Percentiles rank a stretch among this genome's conserved stretches.
These are phyloP conservation scores for Tremella mesenterica DNA, from an alignment of 768 basidiomycete genomes.

Conservation along the genomic window DNA sequence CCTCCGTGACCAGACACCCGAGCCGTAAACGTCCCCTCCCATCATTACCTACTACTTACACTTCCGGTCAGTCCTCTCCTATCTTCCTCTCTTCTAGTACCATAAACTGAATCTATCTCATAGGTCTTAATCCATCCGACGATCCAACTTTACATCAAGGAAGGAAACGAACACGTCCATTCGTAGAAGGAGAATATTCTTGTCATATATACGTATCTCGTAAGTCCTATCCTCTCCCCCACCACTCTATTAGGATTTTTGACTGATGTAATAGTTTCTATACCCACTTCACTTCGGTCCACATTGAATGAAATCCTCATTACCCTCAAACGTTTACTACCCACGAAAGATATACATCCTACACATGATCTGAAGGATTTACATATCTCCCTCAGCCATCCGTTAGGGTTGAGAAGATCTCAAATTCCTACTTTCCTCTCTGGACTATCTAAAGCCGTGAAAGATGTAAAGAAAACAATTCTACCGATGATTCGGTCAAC, in stretches of 20 bases:
- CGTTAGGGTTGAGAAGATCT: conserved; percentile 67
- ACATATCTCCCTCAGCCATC: conserved; percentile 78
- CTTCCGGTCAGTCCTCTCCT: too few species aligned
- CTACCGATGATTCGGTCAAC: background rate
- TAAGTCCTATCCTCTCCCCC: conserved; percentile 8
- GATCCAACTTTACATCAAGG: conserved; percentile 78
- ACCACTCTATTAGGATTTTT: background rate
- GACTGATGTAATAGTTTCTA: conserved; percentile 44
- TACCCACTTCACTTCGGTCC: conserved; percentile 46
- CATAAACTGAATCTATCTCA: too few species aligned
- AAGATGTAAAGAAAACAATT: too few species aligned
- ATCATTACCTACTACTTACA: background rate
- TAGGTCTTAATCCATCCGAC: conserved; percentile 51
- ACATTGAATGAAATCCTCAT: conserved; percentile 50
- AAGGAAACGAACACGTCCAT: conserved; percentile 61
- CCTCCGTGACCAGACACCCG: too few species aligned
- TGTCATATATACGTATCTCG: conserved; percentile 69
- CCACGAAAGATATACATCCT: too few species aligned
- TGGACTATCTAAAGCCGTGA: conserved; percentile 7
- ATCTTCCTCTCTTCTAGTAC: too few species aligned
- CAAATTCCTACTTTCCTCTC: conserved; percentile 48
- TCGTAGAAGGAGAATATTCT: conserved; percentile 78
- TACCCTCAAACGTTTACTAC: conserved; percentile 48
- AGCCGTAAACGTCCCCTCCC: too few species aligned
- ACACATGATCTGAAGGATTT: too few species aligned